Evolutionary conservation across 345 rosid species (phyloP), one percentile per base, ranked within the genome.

Genomic region (Mallotus nudiflorus): DNA sequence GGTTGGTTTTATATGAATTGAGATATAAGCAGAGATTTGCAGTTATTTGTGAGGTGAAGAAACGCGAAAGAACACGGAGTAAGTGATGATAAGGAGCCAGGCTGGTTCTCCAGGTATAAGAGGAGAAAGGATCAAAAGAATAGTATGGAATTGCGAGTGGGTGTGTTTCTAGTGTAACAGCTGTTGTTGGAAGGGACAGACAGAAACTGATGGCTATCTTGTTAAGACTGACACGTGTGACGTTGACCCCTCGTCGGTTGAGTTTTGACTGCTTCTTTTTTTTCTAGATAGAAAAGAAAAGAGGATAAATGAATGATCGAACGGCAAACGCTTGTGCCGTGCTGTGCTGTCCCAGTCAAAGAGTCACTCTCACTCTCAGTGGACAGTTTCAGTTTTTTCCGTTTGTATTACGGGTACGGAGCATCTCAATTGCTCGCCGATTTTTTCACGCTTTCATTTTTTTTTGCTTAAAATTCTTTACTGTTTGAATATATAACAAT

Each of bases 51-150:
- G 9, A 22, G 16, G 11, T n/a, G 9, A 22, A 16, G 63, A 40
- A 27, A 58, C 40, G 68, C 52, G 24, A 62, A 33, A 42, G 14
- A 42, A 82, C 85, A 64, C 82, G 81, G 81, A 39, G 73, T 25
- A 39, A 39, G 46, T 42, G 46, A 27, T 70, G 76, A 67, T 44
- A n/a, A 77, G 73, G 69, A 59, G 63, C 52, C 85, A 78, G 77
- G 42, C 75, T 71, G 68, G 39, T 31, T 11, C 31, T n/a, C n/a
- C 3, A 9, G 3, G 33, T 15, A 11, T 51, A n/a, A 7, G 1
- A 48, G 14, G 4, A 46, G 18, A 5, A 48, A 14, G 37, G 37
- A 6, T 2, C 3, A 33, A 3, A 33, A 33, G 37, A 2, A 6
- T 2, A 14, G 18, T 50, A n/a, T 7, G 35, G 57, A 27, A 19